These are phyloP conservation scores for Melanogaster broomeanus DNA, from an alignment of 768 basidiomycete genomes.

Conservation along the genomic window DNA sequence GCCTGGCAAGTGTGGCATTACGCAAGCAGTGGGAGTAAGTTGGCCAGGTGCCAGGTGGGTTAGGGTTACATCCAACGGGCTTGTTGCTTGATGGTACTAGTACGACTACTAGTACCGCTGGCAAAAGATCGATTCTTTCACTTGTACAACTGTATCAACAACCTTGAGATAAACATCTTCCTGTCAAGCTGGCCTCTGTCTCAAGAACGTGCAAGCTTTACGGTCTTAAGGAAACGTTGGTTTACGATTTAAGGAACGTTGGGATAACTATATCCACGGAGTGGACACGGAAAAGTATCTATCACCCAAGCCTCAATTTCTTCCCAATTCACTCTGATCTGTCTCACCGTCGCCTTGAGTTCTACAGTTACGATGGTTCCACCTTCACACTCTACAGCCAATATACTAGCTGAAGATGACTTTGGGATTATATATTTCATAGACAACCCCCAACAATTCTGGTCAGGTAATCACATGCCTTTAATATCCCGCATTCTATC, in stretches of 20 bases:
- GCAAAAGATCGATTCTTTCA: background rate
- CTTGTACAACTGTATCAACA: background rate
- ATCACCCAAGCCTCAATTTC: too few species aligned
- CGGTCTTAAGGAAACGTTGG: background rate
- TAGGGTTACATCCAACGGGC: too few species aligned
- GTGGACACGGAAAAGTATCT: background rate
- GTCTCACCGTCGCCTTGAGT: constrained; percentile 2
- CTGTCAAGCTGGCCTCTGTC: background rate
- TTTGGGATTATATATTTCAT: constrained; percentile 84
- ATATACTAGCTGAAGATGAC: constrained; percentile 50
- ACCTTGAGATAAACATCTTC: background rate
- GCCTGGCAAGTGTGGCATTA: too few species aligned
- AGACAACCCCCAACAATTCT: constrained; percentile 84
- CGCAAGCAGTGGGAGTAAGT: too few species aligned
- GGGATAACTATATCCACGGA: background rate
- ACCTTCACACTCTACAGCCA: constrained; percentile 14
- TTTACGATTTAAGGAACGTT: background rate
- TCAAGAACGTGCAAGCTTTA: background rate
- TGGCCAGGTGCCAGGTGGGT: too few species aligned
- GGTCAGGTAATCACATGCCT: constrained; percentile 61
- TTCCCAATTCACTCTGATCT: too few species aligned
- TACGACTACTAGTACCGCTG: too few species aligned
- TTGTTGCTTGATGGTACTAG: too few species aligned
- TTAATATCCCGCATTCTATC: constrained; percentile 7
- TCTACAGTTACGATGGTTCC: constrained; percentile 15